Percentiles rank a stretch among this genome's conserved stretches.
Evolutionary conservation across 345 rosid genomes (phyloP).

Genomic region (Populus deltoides): DNA sequence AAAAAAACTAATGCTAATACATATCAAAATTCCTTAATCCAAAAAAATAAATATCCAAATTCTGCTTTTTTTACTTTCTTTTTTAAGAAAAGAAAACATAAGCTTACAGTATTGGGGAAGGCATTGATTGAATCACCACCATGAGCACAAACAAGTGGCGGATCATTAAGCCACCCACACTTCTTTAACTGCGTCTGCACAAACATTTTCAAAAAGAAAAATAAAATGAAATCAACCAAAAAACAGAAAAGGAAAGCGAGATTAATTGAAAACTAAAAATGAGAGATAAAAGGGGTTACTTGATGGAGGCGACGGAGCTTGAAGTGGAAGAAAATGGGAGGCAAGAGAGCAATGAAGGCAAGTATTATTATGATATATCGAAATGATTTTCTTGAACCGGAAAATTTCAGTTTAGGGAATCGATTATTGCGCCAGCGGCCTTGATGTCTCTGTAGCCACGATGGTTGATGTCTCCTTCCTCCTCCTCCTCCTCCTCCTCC

Average conservation of each 20-base stretch:
- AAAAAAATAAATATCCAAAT: too few relatives aligned
- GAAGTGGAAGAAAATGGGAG: conserved; percentile 85
- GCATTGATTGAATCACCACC: conserved; percentile 88
- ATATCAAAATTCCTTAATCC: neutral
- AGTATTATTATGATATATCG: conserved; percentile 53
- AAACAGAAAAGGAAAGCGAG: neutral
- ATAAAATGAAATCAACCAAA: neutral
- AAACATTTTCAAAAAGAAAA: neutral
- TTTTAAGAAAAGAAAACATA: neutral
- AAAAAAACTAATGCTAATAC: neutral
- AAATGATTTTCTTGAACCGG: conserved; percentile 35
- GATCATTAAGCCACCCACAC: conserved; percentile 78
- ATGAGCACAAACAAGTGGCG: conserved; percentile 97
- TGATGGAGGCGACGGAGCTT: conserved; percentile 69
- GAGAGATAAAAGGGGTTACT: conserved; percentile 24
- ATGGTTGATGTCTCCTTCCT: conserved; percentile 2
- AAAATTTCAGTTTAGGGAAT: conserved; percentile 17
- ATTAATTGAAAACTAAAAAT: neutral
- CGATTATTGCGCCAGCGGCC: neutral
- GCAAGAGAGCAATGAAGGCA: conserved; percentile 60
- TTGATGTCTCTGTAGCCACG: neutral
- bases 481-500: neutral
- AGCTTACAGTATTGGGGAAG: conserved; percentile 74
- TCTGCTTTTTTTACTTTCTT: too few relatives aligned
- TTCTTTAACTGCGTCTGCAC: conserved; percentile 47